Base-by-base conservation (phyloP, 345 rosid genomes). In the Boechera retrofracta region DNA sequence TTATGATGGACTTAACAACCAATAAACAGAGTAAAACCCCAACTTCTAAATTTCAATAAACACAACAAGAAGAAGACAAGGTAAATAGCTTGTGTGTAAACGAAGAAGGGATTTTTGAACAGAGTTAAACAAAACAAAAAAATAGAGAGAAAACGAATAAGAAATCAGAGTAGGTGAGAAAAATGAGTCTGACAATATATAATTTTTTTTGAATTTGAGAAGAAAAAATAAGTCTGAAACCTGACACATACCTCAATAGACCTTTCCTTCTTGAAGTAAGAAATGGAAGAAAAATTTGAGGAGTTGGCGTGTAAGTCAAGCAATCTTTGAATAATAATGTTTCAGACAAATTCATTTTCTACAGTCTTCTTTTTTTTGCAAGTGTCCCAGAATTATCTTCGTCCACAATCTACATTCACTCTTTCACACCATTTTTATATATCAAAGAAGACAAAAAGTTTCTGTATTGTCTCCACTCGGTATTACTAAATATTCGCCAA, bases 271-370 rank as follows among this genome's bases (percentile, higher is more conserved):
- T 66, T 73, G 81, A 72, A 78, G 77, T 67, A 71, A 77, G 72
- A 77, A 77, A 64, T 64, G 45, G 67, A 71, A 11, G 71, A 77
- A 77, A 77, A 71, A 38, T 10, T 16, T 11, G 72, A 55, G 57
- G 16, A 51, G 69, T 66, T 78, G 54, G 77, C 72, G 81, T 78
- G 64, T 67, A 78, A 78, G 77, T 78, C 81, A 78, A 78, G 81
- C 74, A 33, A 67, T 42, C 29, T 67, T 59, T 72, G 28, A 67
- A 72, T 66, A 64, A 69, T 71, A 71, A 57, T 55, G 66, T 48
- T 77, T 64, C 76, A 64, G 61, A 32, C 69, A 18, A 18, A 15
- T 76, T 69, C 80, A 64, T 42, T 77, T 71, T 71, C 80, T 64
- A 77, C 81, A 57, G 72, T 77, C 45, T 56, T 71, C 76, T 56